phyloP scores from a whole-genome alignment of 768 basidiomycete genomes.

The Serendipita sp. region DNA sequence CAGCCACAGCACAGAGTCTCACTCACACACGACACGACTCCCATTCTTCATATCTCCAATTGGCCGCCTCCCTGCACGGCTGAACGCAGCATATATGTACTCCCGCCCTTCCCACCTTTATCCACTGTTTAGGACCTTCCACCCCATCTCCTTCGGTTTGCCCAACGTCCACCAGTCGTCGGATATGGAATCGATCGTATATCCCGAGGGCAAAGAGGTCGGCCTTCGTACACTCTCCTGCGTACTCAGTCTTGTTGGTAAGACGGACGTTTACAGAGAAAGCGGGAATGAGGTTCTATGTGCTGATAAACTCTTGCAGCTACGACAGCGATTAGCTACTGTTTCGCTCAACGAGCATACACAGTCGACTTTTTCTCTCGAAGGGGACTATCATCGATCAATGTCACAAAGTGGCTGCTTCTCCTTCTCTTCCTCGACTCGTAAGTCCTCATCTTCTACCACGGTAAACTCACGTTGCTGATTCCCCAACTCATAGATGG shows the following conservation, averaged over 20 bases:
- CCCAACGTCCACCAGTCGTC: too few relatives aligned
- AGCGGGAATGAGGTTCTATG: too few relatives aligned
- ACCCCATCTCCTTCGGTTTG: too few relatives aligned
- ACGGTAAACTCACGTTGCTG: constrained; percentile 15
- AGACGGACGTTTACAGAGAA: too few relatives aligned
- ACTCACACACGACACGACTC: too few relatives aligned
- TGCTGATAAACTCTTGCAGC: neutral
- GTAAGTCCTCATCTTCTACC: constrained; percentile 3
- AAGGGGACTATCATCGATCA: neutral
- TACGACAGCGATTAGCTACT: neutral
- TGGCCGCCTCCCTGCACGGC: too few relatives aligned
- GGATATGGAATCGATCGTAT: neutral
- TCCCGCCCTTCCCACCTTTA: too few relatives aligned
- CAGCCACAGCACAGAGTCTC: too few relatives aligned
- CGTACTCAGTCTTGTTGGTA: neutral
- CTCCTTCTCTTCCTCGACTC: neutral
- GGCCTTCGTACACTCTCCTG: neutral
- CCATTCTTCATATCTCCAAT: too few relatives aligned
- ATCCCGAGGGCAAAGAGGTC: neutral
- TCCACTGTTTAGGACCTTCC: too few relatives aligned
- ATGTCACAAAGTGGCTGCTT: constrained; percentile 1
- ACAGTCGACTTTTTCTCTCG: neutral
- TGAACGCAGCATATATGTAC: too few relatives aligned
- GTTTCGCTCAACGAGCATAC: neutral
- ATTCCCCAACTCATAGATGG: neutral